These are phyloP conservation scores for Glebionis coronaria DNA, from an alignment of 129 eudicot species.

Conservation along the genomic window DNA sequence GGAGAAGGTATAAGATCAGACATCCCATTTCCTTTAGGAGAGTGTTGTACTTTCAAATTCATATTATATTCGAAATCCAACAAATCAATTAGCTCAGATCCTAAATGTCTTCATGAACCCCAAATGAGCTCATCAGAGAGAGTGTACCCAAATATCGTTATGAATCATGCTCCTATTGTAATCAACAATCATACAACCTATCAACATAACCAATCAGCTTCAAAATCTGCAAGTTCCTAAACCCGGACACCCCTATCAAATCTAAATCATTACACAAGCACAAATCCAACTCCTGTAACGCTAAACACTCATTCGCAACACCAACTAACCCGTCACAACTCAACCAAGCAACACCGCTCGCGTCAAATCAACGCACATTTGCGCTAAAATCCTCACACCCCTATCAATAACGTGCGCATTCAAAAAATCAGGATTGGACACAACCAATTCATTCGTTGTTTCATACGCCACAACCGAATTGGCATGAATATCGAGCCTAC, in stretches of 20 bases:
- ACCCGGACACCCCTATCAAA: conserved; percentile 50
- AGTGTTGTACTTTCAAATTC: too few relatives aligned
- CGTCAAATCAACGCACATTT: conserved; percentile 66
- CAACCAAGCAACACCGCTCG: conserved; percentile 48
- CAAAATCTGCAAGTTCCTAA: conserved; percentile 73
- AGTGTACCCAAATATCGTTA: too few relatives aligned
- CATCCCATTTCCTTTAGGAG: too few relatives aligned
- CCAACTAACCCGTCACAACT: conserved; percentile 53
- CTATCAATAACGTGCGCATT: conserved; percentile 43
- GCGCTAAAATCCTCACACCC: conserved; percentile 60
- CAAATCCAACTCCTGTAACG: conserved; percentile 80
- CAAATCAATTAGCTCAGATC: too few relatives aligned
- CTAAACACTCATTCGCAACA: conserved; percentile 60
- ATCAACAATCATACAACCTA: conserved; percentile 74
- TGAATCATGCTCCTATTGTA: too few relatives aligned
- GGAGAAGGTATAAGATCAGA: too few relatives aligned
- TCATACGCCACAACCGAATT: conserved; percentile 30
- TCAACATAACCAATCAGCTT: conserved; percentile 58
- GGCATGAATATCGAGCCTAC: conserved; percentile 52
- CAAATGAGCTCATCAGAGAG: too few relatives aligned
- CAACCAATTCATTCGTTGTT: conserved; percentile 4
- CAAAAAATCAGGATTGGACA: conserved; percentile 49
- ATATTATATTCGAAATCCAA: too few relatives aligned
- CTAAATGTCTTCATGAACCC: too few relatives aligned
- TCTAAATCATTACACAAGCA: conserved; percentile 54